A percentile compares a stretch with the other conserved stretches of the same genome.
Conservation (phyloP, 768 basidiomycete species). For the Suillus bovinus region DNA sequence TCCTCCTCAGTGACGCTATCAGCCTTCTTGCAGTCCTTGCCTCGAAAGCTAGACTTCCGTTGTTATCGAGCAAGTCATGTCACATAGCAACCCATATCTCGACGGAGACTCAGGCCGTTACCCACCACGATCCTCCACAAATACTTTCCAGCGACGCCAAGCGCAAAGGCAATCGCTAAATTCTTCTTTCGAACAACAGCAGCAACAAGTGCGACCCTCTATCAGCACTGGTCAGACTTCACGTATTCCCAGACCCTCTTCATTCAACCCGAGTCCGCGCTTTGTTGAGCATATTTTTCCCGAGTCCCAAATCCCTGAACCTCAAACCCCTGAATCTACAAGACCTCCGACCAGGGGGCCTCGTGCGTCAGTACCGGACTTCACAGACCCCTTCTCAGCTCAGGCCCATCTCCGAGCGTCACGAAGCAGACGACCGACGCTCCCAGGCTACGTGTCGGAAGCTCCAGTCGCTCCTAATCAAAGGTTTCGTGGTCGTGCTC, state of each 20-base stretch:
- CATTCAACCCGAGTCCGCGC: not conserved
- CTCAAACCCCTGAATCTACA: not conserved
- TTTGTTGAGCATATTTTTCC: not conserved
- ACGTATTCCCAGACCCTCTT: not conserved
- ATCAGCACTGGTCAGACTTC: not conserved
- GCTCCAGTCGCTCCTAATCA: not conserved
- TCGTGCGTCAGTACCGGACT: not conserved
- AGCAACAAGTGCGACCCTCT: not conserved
- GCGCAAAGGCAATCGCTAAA: not conserved
- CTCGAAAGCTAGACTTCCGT: not conserved
- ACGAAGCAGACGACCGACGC: not conserved
- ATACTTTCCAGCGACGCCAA: not conserved
- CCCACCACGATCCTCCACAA: not conserved
- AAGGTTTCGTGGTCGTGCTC: not conserved
- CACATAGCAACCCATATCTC: not conserved
- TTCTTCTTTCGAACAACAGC: not conserved
- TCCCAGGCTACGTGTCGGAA: not conserved
- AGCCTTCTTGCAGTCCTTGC: not conserved
- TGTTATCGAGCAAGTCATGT: not conserved
- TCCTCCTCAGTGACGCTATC: not conserved
- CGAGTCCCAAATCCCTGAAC: not conserved
- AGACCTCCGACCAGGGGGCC: not conserved
- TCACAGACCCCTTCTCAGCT: slow-evolving; percentile 2
- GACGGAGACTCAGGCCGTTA: not conserved
- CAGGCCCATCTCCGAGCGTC: not conserved